phyloP scores from a whole-genome alignment of 192 early-diverging fungal genomes.

The Piromyces finnis region DNA sequence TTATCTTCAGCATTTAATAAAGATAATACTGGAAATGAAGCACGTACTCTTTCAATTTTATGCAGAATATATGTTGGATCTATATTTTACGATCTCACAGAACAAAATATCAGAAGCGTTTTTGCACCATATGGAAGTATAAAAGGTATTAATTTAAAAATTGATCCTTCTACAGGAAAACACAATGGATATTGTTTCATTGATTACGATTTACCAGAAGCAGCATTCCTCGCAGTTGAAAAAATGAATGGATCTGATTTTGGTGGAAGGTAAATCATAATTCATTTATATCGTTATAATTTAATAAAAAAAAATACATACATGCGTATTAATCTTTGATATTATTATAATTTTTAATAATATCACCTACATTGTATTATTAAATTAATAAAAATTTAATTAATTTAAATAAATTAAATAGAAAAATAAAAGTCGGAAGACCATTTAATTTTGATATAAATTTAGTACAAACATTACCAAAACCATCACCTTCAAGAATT shows the following conservation, averaged over 20 bases:
- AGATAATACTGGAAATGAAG: background rate
- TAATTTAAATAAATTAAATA: background rate
- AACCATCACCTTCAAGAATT: conserved; percentile 42
- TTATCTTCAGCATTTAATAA: background rate
- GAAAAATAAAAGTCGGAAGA: conserved; percentile 58
- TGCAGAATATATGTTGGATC: conserved; percentile 66
- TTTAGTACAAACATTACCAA: conserved; percentile 37
- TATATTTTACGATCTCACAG: conserved; percentile 68
- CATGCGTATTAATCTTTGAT: conserved; percentile 2
- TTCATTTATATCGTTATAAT: no score
- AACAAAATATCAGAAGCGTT: conserved; percentile 55
- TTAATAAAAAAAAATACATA: no score
- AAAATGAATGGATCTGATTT: conserved; percentile 64
- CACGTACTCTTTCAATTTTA: conserved; percentile 5
- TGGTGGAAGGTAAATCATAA: conserved; percentile 42
- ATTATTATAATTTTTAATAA: background rate
- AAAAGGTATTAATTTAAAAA: conserved; percentile 55
- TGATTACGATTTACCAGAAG: conserved; percentile 74
- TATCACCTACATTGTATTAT: background rate
- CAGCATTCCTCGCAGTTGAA: conserved; percentile 61
- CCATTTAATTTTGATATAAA: conserved; percentile 63
- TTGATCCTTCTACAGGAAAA: conserved; percentile 53
- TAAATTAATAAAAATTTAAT: no score
- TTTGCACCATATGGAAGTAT: conserved; percentile 66
- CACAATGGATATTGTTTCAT: conserved; percentile 87